Base-by-base conservation (phyloP, 1,284 basidiomycete species). In the Gyrodon tennesseensis region DNA sequence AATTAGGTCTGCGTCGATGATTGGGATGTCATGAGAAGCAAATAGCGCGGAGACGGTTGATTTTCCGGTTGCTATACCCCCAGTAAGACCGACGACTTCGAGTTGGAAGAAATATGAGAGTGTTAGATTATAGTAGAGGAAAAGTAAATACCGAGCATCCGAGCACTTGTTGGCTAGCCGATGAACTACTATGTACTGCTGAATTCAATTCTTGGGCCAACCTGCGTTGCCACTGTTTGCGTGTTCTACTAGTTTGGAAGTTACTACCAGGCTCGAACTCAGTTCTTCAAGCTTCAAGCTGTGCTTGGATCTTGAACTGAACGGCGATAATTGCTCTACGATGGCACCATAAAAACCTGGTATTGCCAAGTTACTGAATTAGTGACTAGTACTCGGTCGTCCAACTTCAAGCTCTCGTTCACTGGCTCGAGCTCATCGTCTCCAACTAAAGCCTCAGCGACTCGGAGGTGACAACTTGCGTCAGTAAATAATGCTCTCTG, bases 61-160 rank as follows among this genome's bases (percentile, higher is more conserved):
- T 79, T 98, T 98, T 62, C 95, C 96, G 0, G 96, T 96, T 41
- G 94, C 94, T 66, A 99, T 98, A 4, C 96, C 94, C 29, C 97
- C 97, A 21, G 96, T 98, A 48, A 99, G 86, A 54, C 96, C 96
- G 67, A 98, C 87, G 66, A 98, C 95, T 96, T 21, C 1, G 25
- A 5, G 11, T 53, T 31, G 31, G 29, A 51, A 52, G 46, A 48
- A 8, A 43, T 65, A 15, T 56, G 61, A 34, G 21, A 18, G 6
- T 12, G 37, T 39, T 5, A 7, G 27, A 27, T 27, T n/a, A 56
- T 41, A 7, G 16, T 4, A 41, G 21, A 56, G 29, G 23, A 55
- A 60, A 56, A 15, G 55, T 4, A 53, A 48, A 39, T 72, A 73
- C 70, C 69, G 7, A 74, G 71, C 70, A 74, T 70, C 34, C 27